Conservation (phyloP, 2,329 filamentous ascomycete genomes). For the Penicillium sp. region DNA sequence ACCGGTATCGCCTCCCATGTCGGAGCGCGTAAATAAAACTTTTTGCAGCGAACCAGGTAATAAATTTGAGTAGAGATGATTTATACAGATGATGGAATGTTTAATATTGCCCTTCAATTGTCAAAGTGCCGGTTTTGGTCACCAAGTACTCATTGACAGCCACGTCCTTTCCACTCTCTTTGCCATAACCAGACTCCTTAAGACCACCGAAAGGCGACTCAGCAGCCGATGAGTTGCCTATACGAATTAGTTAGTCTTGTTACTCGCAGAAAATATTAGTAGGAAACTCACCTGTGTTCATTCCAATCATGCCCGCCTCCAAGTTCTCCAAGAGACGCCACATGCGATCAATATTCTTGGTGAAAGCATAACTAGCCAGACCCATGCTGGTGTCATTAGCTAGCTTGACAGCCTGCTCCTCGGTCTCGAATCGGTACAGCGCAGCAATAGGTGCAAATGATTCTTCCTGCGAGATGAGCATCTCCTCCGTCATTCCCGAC, state of each 20-base stretch:
- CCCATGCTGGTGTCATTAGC: slow-evolving; percentile 66
- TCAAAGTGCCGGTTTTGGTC: slow-evolving; percentile 65
- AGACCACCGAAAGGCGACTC: slow-evolving; percentile 67
- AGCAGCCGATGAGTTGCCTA: slow-evolving; percentile 62
- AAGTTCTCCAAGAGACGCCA: slow-evolving; percentile 66
- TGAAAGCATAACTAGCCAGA: slow-evolving; percentile 66
- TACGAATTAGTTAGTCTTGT: not conserved
- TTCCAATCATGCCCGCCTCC: slow-evolving; percentile 68
- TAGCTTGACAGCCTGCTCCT: slow-evolving; percentile 59
- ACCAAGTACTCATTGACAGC: slow-evolving; percentile 62
- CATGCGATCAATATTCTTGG: slow-evolving; percentile 63
- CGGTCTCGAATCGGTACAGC: slow-evolving; percentile 63
- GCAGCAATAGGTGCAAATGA: slow-evolving; percentile 65
- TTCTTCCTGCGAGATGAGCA: slow-evolving; percentile 60
- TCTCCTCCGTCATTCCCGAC: slow-evolving; percentile 56
- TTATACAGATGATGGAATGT: not conserved
- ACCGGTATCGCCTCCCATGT: too few species aligned
- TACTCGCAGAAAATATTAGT: too few species aligned
- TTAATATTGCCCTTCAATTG: slow-evolving; percentile 56
- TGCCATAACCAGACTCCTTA: slow-evolving; percentile 66
- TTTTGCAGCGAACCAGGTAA: too few species aligned
- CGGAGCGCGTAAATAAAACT: too few species aligned
- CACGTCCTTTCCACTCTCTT: slow-evolving; percentile 66
- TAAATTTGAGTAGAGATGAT: not conserved
- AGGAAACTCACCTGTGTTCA: slow-evolving; percentile 55